A percentile compares a stretch with the other conserved stretches of the same genome.
Evolutionary conservation across 2,329 filamentous ascomycete species (phyloP).

Genomic region (Camillea tinctor): DNA sequence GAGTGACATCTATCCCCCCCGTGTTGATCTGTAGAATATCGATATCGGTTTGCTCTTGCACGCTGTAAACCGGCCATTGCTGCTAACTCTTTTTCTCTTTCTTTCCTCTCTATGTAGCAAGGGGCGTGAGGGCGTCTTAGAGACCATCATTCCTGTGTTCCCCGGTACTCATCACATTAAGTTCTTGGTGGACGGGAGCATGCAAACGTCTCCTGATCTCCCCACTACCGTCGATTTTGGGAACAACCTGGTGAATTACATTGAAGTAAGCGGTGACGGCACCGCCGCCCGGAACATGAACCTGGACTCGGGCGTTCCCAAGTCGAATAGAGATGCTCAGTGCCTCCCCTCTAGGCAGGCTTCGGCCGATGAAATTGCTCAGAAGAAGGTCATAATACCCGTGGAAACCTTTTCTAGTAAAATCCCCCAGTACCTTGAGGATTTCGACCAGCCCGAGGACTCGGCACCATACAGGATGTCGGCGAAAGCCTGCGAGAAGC

Average conservation of each 20-base stretch:
- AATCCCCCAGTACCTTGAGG: slow-evolving; percentile 81
- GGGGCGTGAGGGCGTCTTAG: slow-evolving; percentile 63
- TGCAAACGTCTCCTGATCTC: slow-evolving; percentile 82
- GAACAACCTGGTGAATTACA: slow-evolving; percentile 97
- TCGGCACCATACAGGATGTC: slow-evolving; percentile 72
- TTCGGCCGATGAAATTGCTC: slow-evolving; percentile 45
- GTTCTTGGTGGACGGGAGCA: slow-evolving; percentile 91
- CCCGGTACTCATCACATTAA: slow-evolving; percentile 96
- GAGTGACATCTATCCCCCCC: slow-evolving; percentile 42
- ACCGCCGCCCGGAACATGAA: slow-evolving; percentile 27
- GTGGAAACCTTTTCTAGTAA: slow-evolving; percentile 65
- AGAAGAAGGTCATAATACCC: slow-evolving; percentile 55
- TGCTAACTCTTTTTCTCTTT: slow-evolving; percentile 8
- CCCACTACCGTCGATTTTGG: slow-evolving; percentile 97
- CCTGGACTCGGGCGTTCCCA: slow-evolving; percentile 30
- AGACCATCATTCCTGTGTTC: slow-evolving; percentile 76
- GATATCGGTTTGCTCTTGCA: too few species aligned
- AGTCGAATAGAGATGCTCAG: slow-evolving; percentile 29
- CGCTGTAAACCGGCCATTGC: not conserved
- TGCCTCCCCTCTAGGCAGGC: slow-evolving; percentile 33
- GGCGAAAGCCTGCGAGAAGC: slow-evolving; percentile 69
- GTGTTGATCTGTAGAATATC: not conserved
- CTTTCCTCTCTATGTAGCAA: slow-evolving; percentile 39
- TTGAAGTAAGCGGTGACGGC: slow-evolving; percentile 73
- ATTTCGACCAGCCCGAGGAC: slow-evolving; percentile 84